Evolutionary conservation across 2,329 filamentous ascomycete species (phyloP), one percentile per base, ranked within the genome.

Genomic region (Ophiostoma montium): DNA sequence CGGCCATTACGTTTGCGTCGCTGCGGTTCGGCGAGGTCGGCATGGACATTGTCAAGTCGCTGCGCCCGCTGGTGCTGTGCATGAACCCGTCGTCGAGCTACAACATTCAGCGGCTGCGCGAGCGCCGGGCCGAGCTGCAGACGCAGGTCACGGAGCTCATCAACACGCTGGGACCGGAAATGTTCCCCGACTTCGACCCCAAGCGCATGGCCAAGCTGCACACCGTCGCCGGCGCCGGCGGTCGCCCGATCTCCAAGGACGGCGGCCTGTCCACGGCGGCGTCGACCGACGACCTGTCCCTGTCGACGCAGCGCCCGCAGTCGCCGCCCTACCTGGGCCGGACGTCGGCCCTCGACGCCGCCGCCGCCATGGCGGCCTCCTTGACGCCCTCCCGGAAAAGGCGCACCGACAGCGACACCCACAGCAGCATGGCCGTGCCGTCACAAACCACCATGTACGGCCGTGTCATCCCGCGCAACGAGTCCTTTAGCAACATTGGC

Each of bases 11-110:
- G 0, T 95, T 94, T 63, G 89, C 88, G 5, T 87, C 92, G 7
- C 79, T 98, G 47, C 83, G 92, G 11, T 94, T 96, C 56, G 92
- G 92, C 43, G 92, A 98, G 67, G 83, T 94, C n/a, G 92, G 90
- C 47, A 95, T 98, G 88, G 92, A 98, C 61, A 95, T 98, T 50
- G 71, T 92, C 68, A 98, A 96, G 67, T 96, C 90, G 0, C 75
- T 98, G 15, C 79, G 87, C 10, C 92, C 92, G 6, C 76, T 98
- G 10, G 71, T 94, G 42, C 72, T 95, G 32, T 92, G 86, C 55
- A 74, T 96, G 59, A 84, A 84, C 58, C 92, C 92, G 1, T 80
- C 80, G 5, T 90, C 86, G 1, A 83, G 80, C 62, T 94, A 89
- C 67, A 86, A 84, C 51, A 78, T 98, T 45, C 77, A 86, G 54